Evolutionary conservation across 139 green algal species (phyloP), one percentile per base, ranked within the genome.

Genomic region (Asterochloris sp.): DNA sequence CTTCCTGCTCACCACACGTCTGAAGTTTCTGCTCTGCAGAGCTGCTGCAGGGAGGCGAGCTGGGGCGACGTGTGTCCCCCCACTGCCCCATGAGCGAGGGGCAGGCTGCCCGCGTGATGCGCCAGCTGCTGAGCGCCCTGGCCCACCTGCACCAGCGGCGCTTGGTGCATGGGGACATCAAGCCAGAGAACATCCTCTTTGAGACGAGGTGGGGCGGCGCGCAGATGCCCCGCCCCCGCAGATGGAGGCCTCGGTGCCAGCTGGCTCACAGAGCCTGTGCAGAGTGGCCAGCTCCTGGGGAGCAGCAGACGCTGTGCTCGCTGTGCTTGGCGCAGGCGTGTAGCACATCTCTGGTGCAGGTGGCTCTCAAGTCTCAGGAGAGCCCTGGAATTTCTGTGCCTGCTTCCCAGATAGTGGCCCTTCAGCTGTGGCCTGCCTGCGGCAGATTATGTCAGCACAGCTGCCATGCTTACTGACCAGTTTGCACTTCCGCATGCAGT

Each of bases 141-240:
- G 69, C 77, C 13, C 73, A 84, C 62, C 64, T 87, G 23, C 84
- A 87, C 63, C 38, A 78, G 19, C 74, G 38, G 79, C 16, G 76
- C 26, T 27, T 87, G 13, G 74, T 19, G 14, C 84, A 87, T 75
- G 73, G 62, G 62, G 84, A 87, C 67, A 62, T 87, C 61, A 87
- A 87, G 80, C 84, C 84, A 13, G 84, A 87, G 24, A 87, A 87
- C 54, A 76, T 87, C 15, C 12, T 87, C 0, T 87, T 87, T 69
- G 62, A 71, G 24, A 80, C 61, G 16, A 84, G 38, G 80, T 79
- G 29, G 23, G 80, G 12, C n/a, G 62, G n/a, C 0, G 24, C 17
- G 27, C 13, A 21, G 23, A 28, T 23, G 63, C 29, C n/a, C n/a
- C 10, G 17, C 1, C 29, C 21, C 23, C 17, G 9, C 28, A 76